Conservation (phyloP, 805 yeast genomes). For the Suhomyces sp. region DNA sequence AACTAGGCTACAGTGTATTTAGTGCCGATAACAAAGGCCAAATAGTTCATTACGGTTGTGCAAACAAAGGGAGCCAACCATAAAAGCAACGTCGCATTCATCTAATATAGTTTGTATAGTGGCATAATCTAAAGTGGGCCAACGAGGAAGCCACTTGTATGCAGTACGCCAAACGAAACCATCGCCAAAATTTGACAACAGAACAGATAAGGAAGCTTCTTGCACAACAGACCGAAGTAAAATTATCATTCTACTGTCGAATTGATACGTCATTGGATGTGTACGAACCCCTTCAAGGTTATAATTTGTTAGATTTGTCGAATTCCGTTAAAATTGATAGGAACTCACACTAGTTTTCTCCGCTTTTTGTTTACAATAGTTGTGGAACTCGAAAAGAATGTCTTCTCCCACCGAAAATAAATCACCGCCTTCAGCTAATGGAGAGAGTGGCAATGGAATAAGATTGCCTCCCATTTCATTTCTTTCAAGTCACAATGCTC, state of each 20-base stretch:
- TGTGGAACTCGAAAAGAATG: slow-evolving; percentile 1
- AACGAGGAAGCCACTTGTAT: neutral
- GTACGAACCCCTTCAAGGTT: neutral
- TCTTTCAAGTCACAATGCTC: slow-evolving; percentile 16
- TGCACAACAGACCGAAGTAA: neutral
- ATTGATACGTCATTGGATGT: neutral
- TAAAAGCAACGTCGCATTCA: neutral
- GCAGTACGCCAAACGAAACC: neutral
- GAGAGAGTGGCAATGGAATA: slow-evolving; percentile 11
- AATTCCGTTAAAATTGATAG: neutral
- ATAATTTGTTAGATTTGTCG: neutral
- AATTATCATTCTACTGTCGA: neutral
- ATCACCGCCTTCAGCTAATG: neutral
- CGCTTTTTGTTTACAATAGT: neutral
- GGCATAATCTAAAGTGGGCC: neutral
- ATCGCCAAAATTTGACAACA: slow-evolving; percentile 1
- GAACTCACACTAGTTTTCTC: neutral
- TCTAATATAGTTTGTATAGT: neutral
- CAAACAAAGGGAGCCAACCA: slow-evolving; percentile 6
- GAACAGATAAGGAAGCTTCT: neutral
- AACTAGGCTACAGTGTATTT: slow-evolving; percentile 53
- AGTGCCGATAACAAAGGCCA: slow-evolving; percentile 44
- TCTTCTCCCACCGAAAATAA: slow-evolving; percentile 4
- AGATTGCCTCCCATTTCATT: slow-evolving; percentile 29
- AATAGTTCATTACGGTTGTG: slow-evolving; percentile 60